Evolutionary conservation across 2,329 filamentous ascomycete species (phyloP), one percentile per base, ranked within the genome.

Genomic region (Stagonosporopsis chrysanthemi): DNA sequence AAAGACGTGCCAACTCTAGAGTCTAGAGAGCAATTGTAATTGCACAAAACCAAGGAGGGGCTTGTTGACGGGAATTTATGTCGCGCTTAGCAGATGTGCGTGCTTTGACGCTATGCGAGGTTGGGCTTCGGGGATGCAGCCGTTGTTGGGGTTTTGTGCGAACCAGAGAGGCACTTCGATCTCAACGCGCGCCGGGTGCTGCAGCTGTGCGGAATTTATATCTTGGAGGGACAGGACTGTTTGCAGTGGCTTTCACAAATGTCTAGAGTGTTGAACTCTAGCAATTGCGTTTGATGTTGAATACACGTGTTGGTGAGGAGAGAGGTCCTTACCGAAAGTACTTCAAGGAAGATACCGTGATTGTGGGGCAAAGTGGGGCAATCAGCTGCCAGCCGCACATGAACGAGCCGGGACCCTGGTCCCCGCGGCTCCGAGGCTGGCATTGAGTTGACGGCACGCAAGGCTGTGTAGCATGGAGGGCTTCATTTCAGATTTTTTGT

Each of bases 221-320:
- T 38, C 35, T 36, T 9, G 24, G 44, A n/a, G 17, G 24, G 11
- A 17, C 12, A 24, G 12, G 12, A 8, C 29, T 3, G 11, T 3
- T 22, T 22, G 28, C 9, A 6, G 12, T 24, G n/a, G 12, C 7
- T 9, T 29, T 42, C 53, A 39, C 53, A 45, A 26, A 43, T 49
- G 64, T 66, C 52, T 63, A 67, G 68, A 76, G 72, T 75, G 71
- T 75, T 74, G 72, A 74, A 69, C 72, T 74, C 67, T 58, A 64
- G 65, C 63, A 56, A 48, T 44, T 50, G 64, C 62, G 62, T 68
- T 64, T 64, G 62, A 69, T 66, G 63, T 67, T 64, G 64, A 59
- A 55, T 46, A 62, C 60, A 60, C 47, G 60, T 53, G 55, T 53
- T 60, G 58, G 51, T 41, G 45, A 43, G 17, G 58, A 49, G 38